Percentiles rank a stretch among this genome's conserved stretches.
These are phyloP conservation scores for Metarhizium anisopliae DNA, from an alignment of 2,329 filamentous ascomycete genomes.

Conservation along the genomic window DNA sequence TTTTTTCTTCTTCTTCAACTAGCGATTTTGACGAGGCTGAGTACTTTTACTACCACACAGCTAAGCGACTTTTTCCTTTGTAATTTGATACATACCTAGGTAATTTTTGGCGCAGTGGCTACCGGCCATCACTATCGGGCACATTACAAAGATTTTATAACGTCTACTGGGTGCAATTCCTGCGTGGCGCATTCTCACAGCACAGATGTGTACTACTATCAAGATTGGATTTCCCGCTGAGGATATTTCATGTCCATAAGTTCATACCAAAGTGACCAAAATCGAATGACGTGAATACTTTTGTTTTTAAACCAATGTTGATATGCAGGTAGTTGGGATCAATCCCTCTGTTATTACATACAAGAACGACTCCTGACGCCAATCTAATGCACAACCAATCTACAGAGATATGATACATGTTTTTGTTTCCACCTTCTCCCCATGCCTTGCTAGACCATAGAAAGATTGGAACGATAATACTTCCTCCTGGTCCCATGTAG, in stretches of 20 bases:
- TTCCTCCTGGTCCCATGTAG: not conserved
- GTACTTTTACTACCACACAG: not conserved
- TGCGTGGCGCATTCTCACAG: not conserved
- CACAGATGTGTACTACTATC: not conserved
- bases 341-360: constrained; percentile 19
- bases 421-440: constrained; percentile 4
- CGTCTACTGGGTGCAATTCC: not conserved
- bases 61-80: not conserved
- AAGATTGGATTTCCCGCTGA: not conserved
- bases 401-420: constrained; percentile 34
- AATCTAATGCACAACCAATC: constrained; percentile 35
- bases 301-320: not conserved
- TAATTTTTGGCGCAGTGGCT: not conserved
- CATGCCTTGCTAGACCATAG: constrained; percentile 7
- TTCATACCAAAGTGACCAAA: not conserved
- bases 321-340: not conserved
- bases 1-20: not conserved
- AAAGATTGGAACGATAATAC: not conserved
- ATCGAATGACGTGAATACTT: not conserved
- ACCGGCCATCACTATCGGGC: not conserved
- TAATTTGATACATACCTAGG: not conserved
- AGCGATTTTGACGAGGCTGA: not conserved
- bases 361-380: constrained; percentile 30
- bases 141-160: not conserved
- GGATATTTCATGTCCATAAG: not conserved